phyloP scores from a whole-genome alignment of 163 green algal genomes.

The Scenedesmus sp. region DNA sequence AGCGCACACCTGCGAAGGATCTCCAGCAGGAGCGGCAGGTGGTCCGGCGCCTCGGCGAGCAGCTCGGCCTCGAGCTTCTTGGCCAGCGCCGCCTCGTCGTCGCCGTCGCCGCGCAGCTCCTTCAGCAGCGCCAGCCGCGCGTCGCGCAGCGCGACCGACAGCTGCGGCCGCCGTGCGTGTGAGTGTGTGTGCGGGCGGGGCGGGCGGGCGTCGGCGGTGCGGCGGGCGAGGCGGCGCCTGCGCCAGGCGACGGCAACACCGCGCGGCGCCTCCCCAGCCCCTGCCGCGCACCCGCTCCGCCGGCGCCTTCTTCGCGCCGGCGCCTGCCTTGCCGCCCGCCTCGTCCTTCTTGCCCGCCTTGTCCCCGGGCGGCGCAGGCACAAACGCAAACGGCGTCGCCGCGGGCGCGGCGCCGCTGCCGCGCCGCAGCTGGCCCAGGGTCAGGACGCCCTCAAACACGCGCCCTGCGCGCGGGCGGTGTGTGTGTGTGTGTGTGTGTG shows the following conservation, averaged over 20 bases:
- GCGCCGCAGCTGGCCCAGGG: slow-evolving; percentile 58
- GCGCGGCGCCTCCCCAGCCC: too few species aligned
- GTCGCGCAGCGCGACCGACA: slow-evolving; percentile 17
- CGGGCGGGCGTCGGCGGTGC: too few species aligned
- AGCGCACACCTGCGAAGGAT: slow-evolving; percentile 22
- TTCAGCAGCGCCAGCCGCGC: slow-evolving; percentile 33
- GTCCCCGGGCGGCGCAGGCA: slow-evolving; percentile 14
- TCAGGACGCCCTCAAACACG: slow-evolving; percentile 63
- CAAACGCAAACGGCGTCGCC: slow-evolving; percentile 46
- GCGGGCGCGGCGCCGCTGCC: slow-evolving; percentile 55
- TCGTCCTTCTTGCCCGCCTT: background rate
- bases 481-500: too few species aligned
- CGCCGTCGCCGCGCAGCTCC: slow-evolving; percentile 6
- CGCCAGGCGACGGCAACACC: too few species aligned
- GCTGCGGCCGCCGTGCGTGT: slow-evolving; percentile 1
- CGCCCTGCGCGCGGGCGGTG: slow-evolving; percentile 58
- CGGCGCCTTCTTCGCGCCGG: slow-evolving; percentile 16
- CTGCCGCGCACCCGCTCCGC: slow-evolving; percentile 5
- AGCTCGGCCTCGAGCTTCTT: slow-evolving; percentile 14
- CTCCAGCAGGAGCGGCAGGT: slow-evolving; percentile 48
- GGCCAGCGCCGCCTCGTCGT: slow-evolving; percentile 20
- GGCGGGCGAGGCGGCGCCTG: too few species aligned
- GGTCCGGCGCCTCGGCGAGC: background rate
- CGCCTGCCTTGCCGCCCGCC: background rate
- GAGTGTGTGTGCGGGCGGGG: too few species aligned